These are phyloP conservation scores for Fusarium zealandicum DNA, from an alignment of 2,329 filamentous ascomycete genomes.

Conservation along the genomic window DNA sequence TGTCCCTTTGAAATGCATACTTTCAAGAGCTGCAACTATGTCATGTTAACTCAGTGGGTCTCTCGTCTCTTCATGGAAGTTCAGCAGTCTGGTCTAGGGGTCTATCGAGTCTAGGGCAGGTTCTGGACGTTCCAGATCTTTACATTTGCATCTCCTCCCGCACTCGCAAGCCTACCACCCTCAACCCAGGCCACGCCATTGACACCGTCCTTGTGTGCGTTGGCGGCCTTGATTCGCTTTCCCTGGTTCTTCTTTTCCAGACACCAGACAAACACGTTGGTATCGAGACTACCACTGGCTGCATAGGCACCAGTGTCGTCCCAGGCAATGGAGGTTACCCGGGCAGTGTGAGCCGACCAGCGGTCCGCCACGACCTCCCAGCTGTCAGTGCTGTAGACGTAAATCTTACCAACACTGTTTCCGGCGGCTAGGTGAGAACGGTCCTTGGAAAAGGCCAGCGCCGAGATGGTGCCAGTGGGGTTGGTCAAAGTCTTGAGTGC, in stretches of 20 bases:
- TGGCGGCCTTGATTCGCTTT: constrained; percentile 80
- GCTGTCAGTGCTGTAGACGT: constrained; percentile 70
- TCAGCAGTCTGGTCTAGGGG: constrained; percentile 17
- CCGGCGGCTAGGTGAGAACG: constrained; percentile 84
- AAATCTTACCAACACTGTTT: constrained; percentile 84
- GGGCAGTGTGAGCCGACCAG: constrained; percentile 68
- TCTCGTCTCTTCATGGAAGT: constrained; percentile 11
- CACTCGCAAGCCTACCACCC: constrained; percentile 74
- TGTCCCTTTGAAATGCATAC: constrained; percentile 1
- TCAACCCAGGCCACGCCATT: constrained; percentile 84
- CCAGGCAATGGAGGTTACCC: constrained; percentile 73
- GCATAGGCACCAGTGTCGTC: constrained; percentile 78
- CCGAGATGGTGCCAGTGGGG: constrained; percentile 75
- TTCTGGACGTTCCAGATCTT: constrained; percentile 76
- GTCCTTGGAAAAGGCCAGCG: constrained; percentile 81
- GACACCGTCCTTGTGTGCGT: constrained; percentile 96
- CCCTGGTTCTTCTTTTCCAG: constrained; percentile 79
- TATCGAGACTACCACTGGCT: constrained; percentile 86
- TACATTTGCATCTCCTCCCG: constrained; percentile 86
- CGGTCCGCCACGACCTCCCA: constrained; percentile 80
- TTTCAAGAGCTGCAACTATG: constrained; percentile 21
- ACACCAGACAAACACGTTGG: constrained; percentile 93
- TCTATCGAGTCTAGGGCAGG: constrained; percentile 40
- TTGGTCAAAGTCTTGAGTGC: constrained; percentile 67
- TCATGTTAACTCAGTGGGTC: constrained; percentile 9